These are phyloP conservation scores for Fistulinella prunicolor DNA, from an alignment of 768 basidiomycete species.

Conservation along the genomic window DNA sequence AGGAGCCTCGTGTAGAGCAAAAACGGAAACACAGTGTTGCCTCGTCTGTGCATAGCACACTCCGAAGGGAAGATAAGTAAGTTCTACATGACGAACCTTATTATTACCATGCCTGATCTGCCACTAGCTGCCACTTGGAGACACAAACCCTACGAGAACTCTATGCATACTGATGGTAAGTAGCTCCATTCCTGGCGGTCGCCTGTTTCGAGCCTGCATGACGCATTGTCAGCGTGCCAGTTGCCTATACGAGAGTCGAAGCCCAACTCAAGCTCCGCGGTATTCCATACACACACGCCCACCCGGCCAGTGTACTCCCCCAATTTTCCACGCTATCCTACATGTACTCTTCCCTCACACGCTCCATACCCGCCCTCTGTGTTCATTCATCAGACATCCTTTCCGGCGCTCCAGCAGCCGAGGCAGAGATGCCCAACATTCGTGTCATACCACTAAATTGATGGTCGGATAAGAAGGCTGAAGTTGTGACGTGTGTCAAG, in stretches of 20 bases:
- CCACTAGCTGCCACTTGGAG: constrained; percentile 57
- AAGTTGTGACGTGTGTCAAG: constrained; percentile 89
- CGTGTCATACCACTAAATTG: constrained; percentile 85
- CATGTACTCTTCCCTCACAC: constrained; percentile 69
- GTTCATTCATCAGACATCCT: constrained; percentile 81
- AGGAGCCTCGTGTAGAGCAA: constrained; percentile 29
- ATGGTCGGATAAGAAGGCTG: constrained; percentile 80
- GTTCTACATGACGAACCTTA: background rate
- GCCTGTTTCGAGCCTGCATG: background rate
- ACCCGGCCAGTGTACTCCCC: constrained; percentile 45
- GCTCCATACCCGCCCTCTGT: constrained; percentile 78
- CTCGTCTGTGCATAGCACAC: background rate
- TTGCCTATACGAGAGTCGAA: constrained; percentile 88
- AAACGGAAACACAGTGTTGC: constrained; percentile 29
- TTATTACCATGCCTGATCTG: background rate
- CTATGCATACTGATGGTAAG: constrained; percentile 85
- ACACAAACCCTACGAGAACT: constrained; percentile 72
- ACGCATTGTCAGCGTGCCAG: constrained; percentile 61
- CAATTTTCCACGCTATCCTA: constrained; percentile 47
- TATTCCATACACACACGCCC: constrained; percentile 76
- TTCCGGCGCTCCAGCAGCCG: constrained; percentile 79
- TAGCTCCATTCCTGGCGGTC: background rate
- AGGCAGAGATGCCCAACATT: constrained; percentile 91
- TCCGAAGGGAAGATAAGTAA: constrained; percentile 30
- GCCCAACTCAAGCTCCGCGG: constrained; percentile 78